These are phyloP conservation scores for Vaucheria bursata DNA, from an alignment of 352 stramenopile species.

Conservation along the genomic window DNA sequence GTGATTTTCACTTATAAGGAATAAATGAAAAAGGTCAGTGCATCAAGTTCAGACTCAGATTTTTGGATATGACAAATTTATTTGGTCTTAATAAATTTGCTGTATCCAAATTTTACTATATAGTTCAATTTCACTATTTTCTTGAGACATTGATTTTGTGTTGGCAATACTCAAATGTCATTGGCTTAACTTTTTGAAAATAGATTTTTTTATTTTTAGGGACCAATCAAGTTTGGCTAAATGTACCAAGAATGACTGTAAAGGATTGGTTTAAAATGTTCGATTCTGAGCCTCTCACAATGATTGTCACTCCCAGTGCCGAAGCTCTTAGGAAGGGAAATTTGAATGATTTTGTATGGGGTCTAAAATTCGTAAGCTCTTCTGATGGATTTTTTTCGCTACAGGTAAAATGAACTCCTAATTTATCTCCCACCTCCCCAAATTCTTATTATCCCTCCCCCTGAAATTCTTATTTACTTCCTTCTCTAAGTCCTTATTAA, in stretches of 20 bases:
- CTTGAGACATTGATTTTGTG: no score
- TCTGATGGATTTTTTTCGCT: slow-evolving; percentile 22
- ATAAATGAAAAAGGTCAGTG: no score
- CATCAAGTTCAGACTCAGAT: no score
- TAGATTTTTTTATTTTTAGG: no score
- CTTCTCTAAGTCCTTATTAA: background rate
- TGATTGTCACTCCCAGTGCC: background rate
- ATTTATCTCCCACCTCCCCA: background rate
- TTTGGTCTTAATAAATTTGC: no score
- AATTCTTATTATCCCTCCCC: background rate
- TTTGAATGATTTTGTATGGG: slow-evolving; percentile 17
- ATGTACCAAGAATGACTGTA: slow-evolving; percentile 11
- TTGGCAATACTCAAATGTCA: no score
- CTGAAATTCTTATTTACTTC: background rate
- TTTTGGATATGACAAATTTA: no score
- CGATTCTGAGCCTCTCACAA: background rate
- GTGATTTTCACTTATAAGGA: no score
- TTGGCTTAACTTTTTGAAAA: no score
- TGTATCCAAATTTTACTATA: no score
- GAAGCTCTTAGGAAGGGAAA: background rate
- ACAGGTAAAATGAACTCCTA: slow-evolving; percentile 12
- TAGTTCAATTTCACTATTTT: no score
- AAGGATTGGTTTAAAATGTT: slow-evolving; percentile 15
- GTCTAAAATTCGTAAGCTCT: slow-evolving; percentile 8
- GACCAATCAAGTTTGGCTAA: slow-evolving; percentile 2